Evolutionary conservation across 192 early-diverging fungal species (phyloP).

Genomic region (Coemansia sp.): DNA sequence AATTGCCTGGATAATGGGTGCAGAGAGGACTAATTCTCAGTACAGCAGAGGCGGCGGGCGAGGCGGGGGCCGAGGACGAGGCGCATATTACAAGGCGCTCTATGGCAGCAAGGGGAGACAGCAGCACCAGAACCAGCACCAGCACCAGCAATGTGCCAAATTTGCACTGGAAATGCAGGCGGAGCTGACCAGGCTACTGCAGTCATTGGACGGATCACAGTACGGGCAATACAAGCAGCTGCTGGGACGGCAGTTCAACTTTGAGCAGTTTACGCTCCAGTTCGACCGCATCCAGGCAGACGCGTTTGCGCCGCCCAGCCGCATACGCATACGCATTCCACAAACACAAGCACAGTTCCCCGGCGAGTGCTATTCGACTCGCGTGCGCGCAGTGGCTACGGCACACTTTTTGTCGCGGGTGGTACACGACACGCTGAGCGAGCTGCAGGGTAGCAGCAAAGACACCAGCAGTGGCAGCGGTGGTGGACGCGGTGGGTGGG

Average conservation of each 20-base stretch:
- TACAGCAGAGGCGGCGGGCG: background rate
- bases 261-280: slow-evolving; percentile 19
- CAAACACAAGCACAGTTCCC: slow-evolving; percentile 39
- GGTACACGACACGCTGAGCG: slow-evolving; percentile 9
- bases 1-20: background rate
- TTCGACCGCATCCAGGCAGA: slow-evolving; percentile 50
- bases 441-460: background rate
- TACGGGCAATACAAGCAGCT: slow-evolving; percentile 42
- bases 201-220: slow-evolving; percentile 16
- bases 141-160: background rate
- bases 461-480: background rate
- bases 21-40: background rate
- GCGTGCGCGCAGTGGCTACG: slow-evolving; percentile 30
- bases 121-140: background rate
- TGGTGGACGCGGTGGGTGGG: slow-evolving; percentile 22
- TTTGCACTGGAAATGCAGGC: slow-evolving; percentile 1
- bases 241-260: slow-evolving; percentile 13
- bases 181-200: slow-evolving; percentile 10
- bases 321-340: slow-evolving; percentile 40
- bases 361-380: slow-evolving; percentile 10
- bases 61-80: slow-evolving; percentile 1
- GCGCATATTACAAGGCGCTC: slow-evolving; percentile 26
- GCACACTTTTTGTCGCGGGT: slow-evolving; percentile 43
- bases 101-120: slow-evolving; percentile 11
- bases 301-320: slow-evolving; percentile 53